Base-by-base conservation (phyloP, 345 rosid genomes). In the Iberis pinnata region DNA sequence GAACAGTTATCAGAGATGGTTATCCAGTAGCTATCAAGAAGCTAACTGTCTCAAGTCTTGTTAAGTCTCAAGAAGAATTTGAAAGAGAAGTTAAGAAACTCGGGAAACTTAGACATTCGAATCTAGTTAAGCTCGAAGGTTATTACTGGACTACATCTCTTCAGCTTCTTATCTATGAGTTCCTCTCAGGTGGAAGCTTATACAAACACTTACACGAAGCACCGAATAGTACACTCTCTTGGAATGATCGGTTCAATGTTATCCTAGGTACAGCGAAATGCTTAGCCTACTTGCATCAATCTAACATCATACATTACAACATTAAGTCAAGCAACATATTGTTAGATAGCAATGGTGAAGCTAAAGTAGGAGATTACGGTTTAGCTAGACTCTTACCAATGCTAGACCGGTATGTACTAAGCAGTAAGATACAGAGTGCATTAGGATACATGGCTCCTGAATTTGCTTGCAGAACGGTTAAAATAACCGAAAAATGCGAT, bases 401-500 rank as follows among this genome's bases (percentile, higher is more conserved):
- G 94, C 73, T 92, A 42, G 99, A 92, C 69, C 81, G 94, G 26
- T 88, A 86, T 13, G 82, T 86, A 5, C 49, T 92, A 7, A 88
- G 99, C 78, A 85, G 95, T 79, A 92, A 92, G 79, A 83, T 92
- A 50, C 99, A 92, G 73, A 88, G 99, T 54, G 95, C 90, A 0
- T 77, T 92, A 18, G 99, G 99, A 56, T 92, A 92, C 82, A 88
- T 88, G 99, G 99, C 99, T 18, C 99, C 99, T 0, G 99, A 92
- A 44, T 88, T 92, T 70, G 95, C 97, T 7, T 92, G 99, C 58
- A 71, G 81, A 50, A 85, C 99, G 1, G 97, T 88, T 56, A 92
- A 92, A 68, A 88, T 92, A 53, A 92, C 97, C 0, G 95, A 88
- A 76, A 92, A 92, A 63, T 88, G 97, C 12, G 99, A 88, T 32